These are phyloP conservation scores for Passiflora organensis DNA, from an alignment of 345 rosid species.

Conservation along the genomic window DNA sequence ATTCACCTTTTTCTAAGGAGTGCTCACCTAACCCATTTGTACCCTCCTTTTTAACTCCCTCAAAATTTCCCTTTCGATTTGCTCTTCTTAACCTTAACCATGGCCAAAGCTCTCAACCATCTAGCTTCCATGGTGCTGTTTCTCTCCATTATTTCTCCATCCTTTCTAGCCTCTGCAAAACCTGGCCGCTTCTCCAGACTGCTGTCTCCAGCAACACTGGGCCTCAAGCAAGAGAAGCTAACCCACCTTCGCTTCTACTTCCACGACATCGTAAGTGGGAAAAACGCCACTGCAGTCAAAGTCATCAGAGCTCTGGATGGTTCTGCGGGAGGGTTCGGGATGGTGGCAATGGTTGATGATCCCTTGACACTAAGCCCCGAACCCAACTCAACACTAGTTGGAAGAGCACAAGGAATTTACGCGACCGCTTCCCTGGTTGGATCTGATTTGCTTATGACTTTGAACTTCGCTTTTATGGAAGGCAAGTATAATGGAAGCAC, in stretches of 20 bases:
- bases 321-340: conserved; percentile 5
- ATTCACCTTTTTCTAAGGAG: too few species aligned
- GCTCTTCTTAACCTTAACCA: not conserved
- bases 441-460: conserved; percentile 5
- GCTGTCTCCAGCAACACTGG: not conserved
- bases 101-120: conserved; percentile 1
- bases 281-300: conserved; percentile 19
- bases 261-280: conserved; percentile 33
- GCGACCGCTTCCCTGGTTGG: conserved; percentile 13
- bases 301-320: conserved; percentile 24
- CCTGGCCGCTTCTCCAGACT: not conserved
- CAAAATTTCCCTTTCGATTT: not conserved
- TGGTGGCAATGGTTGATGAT: conserved; percentile 19
- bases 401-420: conserved; percentile 24
- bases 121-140: not conserved
- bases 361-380: conserved; percentile 18
- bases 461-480: conserved; percentile 19
- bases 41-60: not conserved
- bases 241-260: conserved; percentile 44
- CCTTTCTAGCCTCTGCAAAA: not conserved
- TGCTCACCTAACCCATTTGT: too few species aligned
- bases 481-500: conserved; percentile 27
- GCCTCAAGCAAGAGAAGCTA: conserved; percentile 24
- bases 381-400: conserved; percentile 18
- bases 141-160: not conserved